These are phyloP conservation scores for Psilocybe sp. DNA, from an alignment of 768 basidiomycete genomes.

Conservation along the genomic window DNA sequence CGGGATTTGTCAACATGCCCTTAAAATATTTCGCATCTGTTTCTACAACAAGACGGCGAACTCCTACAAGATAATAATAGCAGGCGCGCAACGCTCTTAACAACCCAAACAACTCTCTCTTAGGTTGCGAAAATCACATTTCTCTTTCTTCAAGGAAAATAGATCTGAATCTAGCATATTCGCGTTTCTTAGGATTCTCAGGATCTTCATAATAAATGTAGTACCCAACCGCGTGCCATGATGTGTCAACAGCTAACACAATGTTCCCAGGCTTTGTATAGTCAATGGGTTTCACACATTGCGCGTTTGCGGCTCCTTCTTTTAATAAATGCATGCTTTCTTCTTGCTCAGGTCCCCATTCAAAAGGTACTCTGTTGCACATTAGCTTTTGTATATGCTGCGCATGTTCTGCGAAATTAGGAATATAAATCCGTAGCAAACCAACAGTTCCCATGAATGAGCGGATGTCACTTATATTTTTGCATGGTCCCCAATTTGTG, in stretches of 20 bases:
- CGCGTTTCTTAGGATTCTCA: constrained; percentile 13
- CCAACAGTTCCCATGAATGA: too few species aligned
- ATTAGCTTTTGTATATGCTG: constrained; percentile 19
- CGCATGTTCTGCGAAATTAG: constrained; percentile 13
- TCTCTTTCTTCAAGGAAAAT: constrained; percentile 34
- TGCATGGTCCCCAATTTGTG: constrained; percentile 20
- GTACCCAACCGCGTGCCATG: constrained; percentile 31
- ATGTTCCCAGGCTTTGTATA: constrained; percentile 18
- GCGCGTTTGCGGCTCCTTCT: constrained; percentile 5
- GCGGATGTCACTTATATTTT: too few species aligned
- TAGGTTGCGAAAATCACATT: constrained; percentile 33
- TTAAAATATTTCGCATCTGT: constrained; percentile 30
- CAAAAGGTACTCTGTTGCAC: constrained; percentile 20
- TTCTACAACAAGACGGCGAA: constrained; percentile 27
- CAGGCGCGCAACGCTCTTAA: constrained; percentile 19
- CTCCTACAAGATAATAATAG: constrained; percentile 17
- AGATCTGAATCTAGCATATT: constrained; percentile 33
- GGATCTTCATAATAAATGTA: constrained; percentile 32
- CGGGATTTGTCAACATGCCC: constrained; percentile 32
- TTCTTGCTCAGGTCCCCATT: constrained; percentile 10
- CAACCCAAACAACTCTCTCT: constrained; percentile 37
- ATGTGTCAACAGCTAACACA: constrained; percentile 35
- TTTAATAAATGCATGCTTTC: constrained; percentile 12
- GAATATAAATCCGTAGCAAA: constrained; percentile 28
- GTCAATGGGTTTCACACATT: constrained; percentile 20